Evolutionary conservation across 2,329 filamentous ascomycete species (phyloP), one percentile per base, ranked within the genome.

Genomic region (Claviceps sp.): DNA sequence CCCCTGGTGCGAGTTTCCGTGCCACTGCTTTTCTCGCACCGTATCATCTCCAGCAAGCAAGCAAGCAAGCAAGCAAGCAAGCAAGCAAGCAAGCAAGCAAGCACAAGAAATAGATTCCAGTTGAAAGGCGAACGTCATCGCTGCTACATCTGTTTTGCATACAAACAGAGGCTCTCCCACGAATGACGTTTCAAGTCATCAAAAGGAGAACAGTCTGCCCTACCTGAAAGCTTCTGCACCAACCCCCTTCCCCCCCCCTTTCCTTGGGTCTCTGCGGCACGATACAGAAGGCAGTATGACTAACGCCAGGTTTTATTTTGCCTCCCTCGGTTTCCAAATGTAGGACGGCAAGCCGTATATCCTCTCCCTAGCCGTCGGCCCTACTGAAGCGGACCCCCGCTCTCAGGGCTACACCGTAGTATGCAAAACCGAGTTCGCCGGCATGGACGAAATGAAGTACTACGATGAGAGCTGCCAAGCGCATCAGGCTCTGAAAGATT

Each of bases 321-420:
- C 17, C 8, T 16, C 7, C 14, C 23, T n/a, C 34, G 22, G 23
- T 29, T 45, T 29, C 16, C 44, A 17, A 34, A 37, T 14, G 39
- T 47, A 88, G 85, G 76, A 85, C 59, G 83, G 82, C 55, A 80
- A 85, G 62, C 80, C 80, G 1, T 88, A 88, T 64, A 85, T 88
- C 57, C 66, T 80, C 45, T 72, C 73, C 52, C 69, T 79, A 57
- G 56, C 69, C 66, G 80, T 77, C 14, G 77, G 77, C 36, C 64
- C 69, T 22, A 72, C 76, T 8, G 67, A 78, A 55, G 70, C 75
- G 8, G 80, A 85, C 58, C 69, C 75, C 17, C 78, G 82, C 34
- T 74, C 72, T 57, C 77, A 83, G 64, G 84, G 83, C 44, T 86
- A 75, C 69, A 86, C 80, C 7, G 60, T 87, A 50, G 73, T 79